Evolutionary conservation across 2,329 filamentous ascomycete genomes (phyloP), one percentile per base, ranked within the genome.

Genomic region (Colletotrichum cereale): DNA sequence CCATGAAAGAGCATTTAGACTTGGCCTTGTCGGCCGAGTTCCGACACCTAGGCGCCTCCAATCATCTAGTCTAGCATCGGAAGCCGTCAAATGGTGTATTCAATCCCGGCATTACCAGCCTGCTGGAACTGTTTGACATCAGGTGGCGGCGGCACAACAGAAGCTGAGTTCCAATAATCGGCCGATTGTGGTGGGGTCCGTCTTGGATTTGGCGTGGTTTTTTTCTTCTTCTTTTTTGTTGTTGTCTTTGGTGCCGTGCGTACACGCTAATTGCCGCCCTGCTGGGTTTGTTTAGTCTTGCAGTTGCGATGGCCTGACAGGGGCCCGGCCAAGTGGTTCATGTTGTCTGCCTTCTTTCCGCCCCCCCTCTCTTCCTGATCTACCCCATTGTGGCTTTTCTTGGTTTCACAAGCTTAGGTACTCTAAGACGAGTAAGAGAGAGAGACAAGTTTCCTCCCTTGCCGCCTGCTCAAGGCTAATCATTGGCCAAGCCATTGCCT

Each of bases 91-190:
- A 56, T 56, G 26, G 31, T 36, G 52, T 24, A 24, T 31, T 29
- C 26, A 34, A 48, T 57, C 52, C 53, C 36, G 36, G 52, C 52
- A 50, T 38, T 64, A 63, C 58, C 58, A 42, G 48, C 36, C 61
- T 65, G 52, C 61, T 53, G 61, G 61, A 65, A 69, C 61, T 57
- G 42, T 55, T 55, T 61, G 62, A 66, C 62, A 66, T 70, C 55
- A 70, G 67, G 62, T 70, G 67, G 67, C 67, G 53, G 55, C 62
- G 36, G 62, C 26, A 68, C 60, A n/a, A 44, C n/a, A 40, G 18
- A 36, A 10, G 26, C 44, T 50, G 31, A 29, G 12, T 44, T 40
- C 12, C 36, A 40, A 67, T 26, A 44, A 24, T 47, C 61, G 34
- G 53, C 56, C 66, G 50, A 5, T 34, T 11, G 21, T 5, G 47